phyloP scores from a whole-genome alignment of 202 grass and related monocot species.

The Tripidium arundinaceum region DNA sequence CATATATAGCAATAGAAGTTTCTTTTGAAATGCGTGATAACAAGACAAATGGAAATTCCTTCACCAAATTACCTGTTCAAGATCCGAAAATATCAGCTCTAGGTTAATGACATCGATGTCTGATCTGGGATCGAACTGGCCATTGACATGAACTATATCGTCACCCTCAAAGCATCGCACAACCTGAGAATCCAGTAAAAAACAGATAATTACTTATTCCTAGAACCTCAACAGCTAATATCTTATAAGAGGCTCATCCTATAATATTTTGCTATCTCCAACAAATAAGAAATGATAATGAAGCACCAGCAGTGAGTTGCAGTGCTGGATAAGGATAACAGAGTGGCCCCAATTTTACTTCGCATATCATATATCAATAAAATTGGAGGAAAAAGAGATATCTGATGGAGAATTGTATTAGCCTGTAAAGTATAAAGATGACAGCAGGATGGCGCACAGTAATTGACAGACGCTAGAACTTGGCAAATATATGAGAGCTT shows the following conservation, averaged over 20 bases:
- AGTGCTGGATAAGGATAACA: not conserved
- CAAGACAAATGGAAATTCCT: not conserved
- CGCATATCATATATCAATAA: not conserved
- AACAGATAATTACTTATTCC: not conserved
- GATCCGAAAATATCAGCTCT: slow-evolving; percentile 88
- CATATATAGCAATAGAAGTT: not conserved
- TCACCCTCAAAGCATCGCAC: slow-evolving; percentile 95
- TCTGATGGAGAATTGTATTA: not conserved
- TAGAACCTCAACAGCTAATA: not conserved
- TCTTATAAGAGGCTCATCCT: not conserved
- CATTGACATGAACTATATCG: slow-evolving; percentile 93
- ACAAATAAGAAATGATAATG: not conserved
- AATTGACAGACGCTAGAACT: not conserved
- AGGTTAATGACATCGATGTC: slow-evolving; percentile 95
- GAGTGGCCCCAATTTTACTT: not conserved
- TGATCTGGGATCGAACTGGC: slow-evolving; percentile 88
- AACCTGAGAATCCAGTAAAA: slow-evolving; percentile 47
- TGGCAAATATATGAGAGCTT: slow-evolving; percentile 10
- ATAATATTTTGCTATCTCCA: slow-evolving; percentile 9
- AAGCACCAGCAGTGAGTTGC: not conserved
- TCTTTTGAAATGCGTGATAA: no score
- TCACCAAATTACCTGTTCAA: slow-evolving; percentile 75
- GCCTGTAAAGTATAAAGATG: not conserved
- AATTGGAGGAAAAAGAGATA: not conserved
- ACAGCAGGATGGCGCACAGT: not conserved